These are phyloP conservation scores for Dendrocalamus sinicus DNA, from an alignment of 176 grass and related monocot genomes.

Conservation along the genomic window DNA sequence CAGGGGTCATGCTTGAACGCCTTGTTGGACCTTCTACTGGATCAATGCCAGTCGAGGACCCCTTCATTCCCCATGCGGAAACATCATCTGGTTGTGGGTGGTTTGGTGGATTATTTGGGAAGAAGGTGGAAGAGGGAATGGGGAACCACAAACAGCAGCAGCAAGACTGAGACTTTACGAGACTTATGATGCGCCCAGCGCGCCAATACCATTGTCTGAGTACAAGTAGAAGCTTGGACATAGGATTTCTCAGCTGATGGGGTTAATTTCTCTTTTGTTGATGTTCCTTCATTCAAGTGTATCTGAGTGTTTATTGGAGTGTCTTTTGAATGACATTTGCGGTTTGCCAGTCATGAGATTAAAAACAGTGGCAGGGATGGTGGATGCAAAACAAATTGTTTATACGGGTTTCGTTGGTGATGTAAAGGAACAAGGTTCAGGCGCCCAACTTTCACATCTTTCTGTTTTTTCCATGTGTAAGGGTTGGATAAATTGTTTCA, in stretches of 20 bases:
- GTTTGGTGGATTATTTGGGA: conserved; percentile 32
- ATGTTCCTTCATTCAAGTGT: not conserved
- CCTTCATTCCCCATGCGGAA: not conserved
- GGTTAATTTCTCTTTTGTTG: not conserved
- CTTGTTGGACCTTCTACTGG: not conserved
- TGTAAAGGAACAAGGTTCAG: not conserved
- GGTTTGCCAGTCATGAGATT: not conserved
- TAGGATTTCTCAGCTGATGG: not conserved
- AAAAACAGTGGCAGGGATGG: not conserved
- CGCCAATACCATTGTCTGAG: not conserved
- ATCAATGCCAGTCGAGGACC: conserved; percentile 1
- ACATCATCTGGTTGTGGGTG: not conserved
- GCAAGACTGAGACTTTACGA: conserved; percentile 30
- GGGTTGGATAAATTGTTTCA: conserved; percentile 12
- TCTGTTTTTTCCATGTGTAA: not conserved
- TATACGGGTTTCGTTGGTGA: conserved; percentile 1
- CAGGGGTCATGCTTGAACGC: not conserved
- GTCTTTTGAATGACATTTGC: not conserved
- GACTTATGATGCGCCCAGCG: conserved; percentile 28
- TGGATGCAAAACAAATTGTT: not conserved
- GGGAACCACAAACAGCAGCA: conserved; percentile 12
- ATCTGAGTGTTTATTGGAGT: not conserved
- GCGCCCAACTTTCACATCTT: not conserved
- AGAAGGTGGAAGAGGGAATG: not conserved
- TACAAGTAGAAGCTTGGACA: conserved; percentile 31